phyloP scores from a whole-genome alignment of 495 filamentous ascomycete genomes.

The Penicillium riverlandense region DNA sequence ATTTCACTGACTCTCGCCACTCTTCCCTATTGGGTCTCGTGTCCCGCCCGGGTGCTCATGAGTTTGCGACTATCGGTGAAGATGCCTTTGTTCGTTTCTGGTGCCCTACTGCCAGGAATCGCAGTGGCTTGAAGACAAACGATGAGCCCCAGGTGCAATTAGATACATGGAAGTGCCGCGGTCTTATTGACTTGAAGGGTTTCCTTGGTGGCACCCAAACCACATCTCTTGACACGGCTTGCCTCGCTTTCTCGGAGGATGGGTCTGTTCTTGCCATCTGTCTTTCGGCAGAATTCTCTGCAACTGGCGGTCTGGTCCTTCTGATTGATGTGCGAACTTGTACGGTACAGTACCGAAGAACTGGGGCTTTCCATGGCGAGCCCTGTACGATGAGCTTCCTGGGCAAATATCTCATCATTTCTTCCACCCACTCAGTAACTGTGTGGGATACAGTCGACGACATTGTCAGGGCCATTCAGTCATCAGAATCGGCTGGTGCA shows the following conservation, averaged over 20 bases:
- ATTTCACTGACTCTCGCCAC: slow-evolving; percentile 45
- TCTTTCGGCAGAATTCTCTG: slow-evolving; percentile 20
- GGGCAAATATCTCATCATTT: slow-evolving; percentile 27
- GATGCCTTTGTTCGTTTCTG: slow-evolving; percentile 74
- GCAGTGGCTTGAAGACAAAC: slow-evolving; percentile 53
- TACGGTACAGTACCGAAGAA: slow-evolving; percentile 25
- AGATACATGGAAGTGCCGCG: slow-evolving; percentile 67
- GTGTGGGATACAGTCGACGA: slow-evolving; percentile 40
- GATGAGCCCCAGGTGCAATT: slow-evolving; percentile 45
- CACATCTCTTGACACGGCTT: slow-evolving; percentile 19
- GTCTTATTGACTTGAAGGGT: slow-evolving; percentile 44
- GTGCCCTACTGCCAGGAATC: slow-evolving; percentile 57
- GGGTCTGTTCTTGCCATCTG: slow-evolving; percentile 73
- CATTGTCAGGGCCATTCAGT: slow-evolving; percentile 21
- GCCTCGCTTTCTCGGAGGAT: slow-evolving; percentile 72
- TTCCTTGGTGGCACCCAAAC: slow-evolving; percentile 28
- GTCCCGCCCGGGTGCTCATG: slow-evolving; percentile 53
- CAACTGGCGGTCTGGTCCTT: slow-evolving; percentile 19
- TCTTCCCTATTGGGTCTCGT: slow-evolving; percentile 63
- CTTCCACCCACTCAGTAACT: slow-evolving; percentile 26
- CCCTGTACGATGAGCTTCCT: slow-evolving; percentile 27
- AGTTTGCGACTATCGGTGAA: slow-evolving; percentile 77
- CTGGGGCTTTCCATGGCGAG: slow-evolving; percentile 22
- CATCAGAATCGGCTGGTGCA: slow-evolving; percentile 3
- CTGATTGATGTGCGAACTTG: slow-evolving; percentile 30